These are phyloP conservation scores for Helianthus annuus DNA, from an alignment of 129 eudicot species.

Conservation along the genomic window HanXRQr2.0-SUNRISE NC_035440.2:80024039-80024538, in stretches of 20 bases:
- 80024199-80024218: constrained; percentile 42
- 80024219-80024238: not conserved
- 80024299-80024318: constrained; percentile 59
- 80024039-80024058: constrained; percentile 62
- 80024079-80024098: constrained; percentile 69
- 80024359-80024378: constrained; percentile 61
- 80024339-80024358: constrained; percentile 61
- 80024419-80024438: constrained; percentile 57
- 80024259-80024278: not conserved
- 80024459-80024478: constrained; percentile 75
- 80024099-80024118: constrained; percentile 64
- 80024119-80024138: constrained; percentile 63
- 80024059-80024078: constrained; percentile 74
- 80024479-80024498: constrained; percentile 70
- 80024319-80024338: constrained; percentile 43
- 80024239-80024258: not conserved
- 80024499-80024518: constrained; percentile 82
- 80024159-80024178: constrained; percentile 56
- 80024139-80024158: constrained; percentile 67
- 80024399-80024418: constrained; percentile 70
- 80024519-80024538: constrained; percentile 66
- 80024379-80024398: constrained; percentile 69
- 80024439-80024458: constrained; percentile 64
- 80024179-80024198: constrained; percentile 61
- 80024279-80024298: constrained; percentile 34